Base-by-base conservation (phyloP, 805 yeast genomes). In the Kuraishia cidri region DNA sequence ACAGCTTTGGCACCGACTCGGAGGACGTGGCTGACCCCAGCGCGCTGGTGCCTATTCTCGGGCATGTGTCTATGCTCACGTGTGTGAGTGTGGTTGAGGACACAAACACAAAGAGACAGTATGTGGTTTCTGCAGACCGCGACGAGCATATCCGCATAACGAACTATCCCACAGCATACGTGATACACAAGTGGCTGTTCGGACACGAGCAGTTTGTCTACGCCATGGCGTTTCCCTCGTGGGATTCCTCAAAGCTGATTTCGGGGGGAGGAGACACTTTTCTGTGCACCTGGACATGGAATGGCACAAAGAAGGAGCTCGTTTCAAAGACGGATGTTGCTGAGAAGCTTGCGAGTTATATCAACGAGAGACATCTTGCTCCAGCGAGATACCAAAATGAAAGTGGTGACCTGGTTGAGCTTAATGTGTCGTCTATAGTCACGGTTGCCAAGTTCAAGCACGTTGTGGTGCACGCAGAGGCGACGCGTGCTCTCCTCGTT, bases 21-120 rank as follows among this genome's bases (percentile, higher is more conserved):
- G 44, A 53, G 3, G 56, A 46, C 1, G 45, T 67, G 1, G 65
- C 66, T 4, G 72, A 69, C 29, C 52, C 73, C 28, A 23, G 17
- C 10, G n/a, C 30, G n/a, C 15, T 30, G 23, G 69, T 62, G 24
- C 97, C 97, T 3, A 66, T 90, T 5, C 60, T 90, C 34, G 99
- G 99, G 6, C 99, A 92, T 56, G 97, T 92, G 4, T 88, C 97
- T 3, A 86, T 92, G 96, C 69, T 92, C 39, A 82, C 94, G n/a
- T 47, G 66, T 20, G 60, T 76, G 15, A 48, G 66, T 19, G 60
- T 76, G 18, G 62, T 67, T 9, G 44, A 46, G 3, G 51, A 56
- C 28, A 55, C 62, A 20, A 31, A 42, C 13, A 31, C 46, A 6
- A 69, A 65, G 6, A 69, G 70, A 37, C 63, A 66, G 40, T 80